Percentiles rank a stretch among this genome's conserved stretches.
Conservation (phyloP, 202 grass and related monocot species). For the Panicum hallii region DNA sequence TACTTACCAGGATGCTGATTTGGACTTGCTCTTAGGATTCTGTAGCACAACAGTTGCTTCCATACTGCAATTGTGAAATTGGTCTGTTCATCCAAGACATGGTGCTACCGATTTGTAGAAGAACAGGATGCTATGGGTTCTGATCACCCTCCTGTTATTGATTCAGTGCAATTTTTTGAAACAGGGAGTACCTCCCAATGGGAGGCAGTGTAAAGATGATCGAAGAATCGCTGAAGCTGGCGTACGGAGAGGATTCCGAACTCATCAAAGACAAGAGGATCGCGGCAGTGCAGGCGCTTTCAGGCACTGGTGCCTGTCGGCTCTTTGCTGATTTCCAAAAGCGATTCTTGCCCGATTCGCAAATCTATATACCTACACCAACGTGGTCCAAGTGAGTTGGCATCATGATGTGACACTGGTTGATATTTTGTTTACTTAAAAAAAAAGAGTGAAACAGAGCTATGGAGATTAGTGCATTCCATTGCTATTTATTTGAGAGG, state of each 20-base stretch:
- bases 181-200: conserved; percentile 97
- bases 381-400: conserved; percentile 92
- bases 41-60: not conserved
- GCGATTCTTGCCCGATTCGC: conserved; percentile 84
- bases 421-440: conserved; percentile 20
- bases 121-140: not conserved
- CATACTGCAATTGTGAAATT: not conserved
- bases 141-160: conserved; percentile 5
- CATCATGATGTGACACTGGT: not conserved
- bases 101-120: not conserved
- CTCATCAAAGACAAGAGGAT: conserved; percentile 91
- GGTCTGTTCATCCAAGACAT: not conserved
- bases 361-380: conserved; percentile 93
- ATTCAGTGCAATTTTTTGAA: conserved; percentile 21
- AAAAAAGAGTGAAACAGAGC: not conserved
- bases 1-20: not conserved
- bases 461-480: not conserved
- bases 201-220: conserved; percentile 91
- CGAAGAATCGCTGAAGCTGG: conserved; percentile 85
- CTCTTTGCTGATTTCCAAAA: conserved; percentile 98
- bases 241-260: conserved; percentile 82
- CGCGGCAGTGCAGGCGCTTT: conserved; percentile 87
- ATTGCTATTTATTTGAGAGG: not conserved
- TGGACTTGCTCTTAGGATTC: not conserved
- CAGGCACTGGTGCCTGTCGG: conserved; percentile 89